Evolutionary conservation across 2,329 filamentous ascomycete species (phyloP), one percentile per base, ranked within the genome.

Genomic region (Calonectria leucothoes): DNA sequence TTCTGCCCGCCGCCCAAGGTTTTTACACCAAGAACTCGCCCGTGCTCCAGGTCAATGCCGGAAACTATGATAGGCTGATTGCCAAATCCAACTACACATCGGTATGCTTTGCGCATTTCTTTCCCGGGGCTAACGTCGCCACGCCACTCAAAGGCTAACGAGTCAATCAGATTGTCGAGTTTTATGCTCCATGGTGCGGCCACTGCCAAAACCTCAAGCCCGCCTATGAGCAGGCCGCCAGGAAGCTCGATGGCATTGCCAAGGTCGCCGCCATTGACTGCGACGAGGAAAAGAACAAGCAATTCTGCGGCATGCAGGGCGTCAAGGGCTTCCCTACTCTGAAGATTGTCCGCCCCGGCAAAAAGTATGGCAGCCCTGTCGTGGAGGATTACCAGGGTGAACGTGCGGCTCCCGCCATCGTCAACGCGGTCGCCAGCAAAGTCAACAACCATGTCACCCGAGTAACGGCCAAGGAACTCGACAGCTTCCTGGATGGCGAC

Each of bases 161-260:
- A n/a, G 10, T 35, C 35, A 25, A 51, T 57, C 77, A 92, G 89
- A 89, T 92, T 57, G 86, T 92, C 83, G 95, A 96, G 86, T 98
- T 98, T 89, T 98, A 98, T 82, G 96, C 96, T 11, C 96, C 96
- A 29, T 98, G 96, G 96, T 98, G 97, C 82, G 97, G 96, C 51
- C 97, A 98, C 86, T 99, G 97, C 88, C 91, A 98, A 86, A 98
- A 94, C 86, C 93, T 99, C 81, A 96, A 98, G 86, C 96, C 96
- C 4, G 94, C 95, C 55, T 99, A 97, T 86, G 96, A 98, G 85
- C 98, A 98, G 85, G 96, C 93, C 2, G 97, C 97, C 79, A 94
- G 93, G 81, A 95, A 93, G 80, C 93, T 99, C 72, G 91, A 94
- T n/a, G 97, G 97, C 17, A 90, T 98, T 17, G 97, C 95, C 80